A percentile compares a stretch with the other conserved stretches of the same genome.
phyloP scores from a whole-genome alignment of 805 yeast species.

The Cyberlindnera veronae region DNA sequence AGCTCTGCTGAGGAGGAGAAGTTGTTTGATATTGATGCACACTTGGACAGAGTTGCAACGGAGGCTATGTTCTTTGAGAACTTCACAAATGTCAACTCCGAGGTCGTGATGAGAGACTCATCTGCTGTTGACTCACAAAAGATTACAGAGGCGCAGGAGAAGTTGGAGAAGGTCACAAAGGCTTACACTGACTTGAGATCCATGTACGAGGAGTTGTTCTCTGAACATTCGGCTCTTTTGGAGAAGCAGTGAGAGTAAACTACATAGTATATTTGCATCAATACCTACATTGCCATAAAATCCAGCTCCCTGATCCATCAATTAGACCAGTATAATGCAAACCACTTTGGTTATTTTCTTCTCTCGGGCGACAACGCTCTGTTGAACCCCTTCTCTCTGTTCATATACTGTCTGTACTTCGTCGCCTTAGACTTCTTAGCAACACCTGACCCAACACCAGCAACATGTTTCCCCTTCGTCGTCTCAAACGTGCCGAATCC shows the following conservation, averaged over 20 bases:
- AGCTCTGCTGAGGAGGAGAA: conserved; percentile 23
- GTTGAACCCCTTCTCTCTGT: conserved; percentile 52
- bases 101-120: conserved; percentile 26
- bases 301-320: no score
- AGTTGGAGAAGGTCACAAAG: conserved; percentile 37
- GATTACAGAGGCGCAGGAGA: conserved; percentile 26
- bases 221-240: conserved; percentile 41
- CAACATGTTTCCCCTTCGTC: conserved; percentile 56
- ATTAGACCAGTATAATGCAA: not conserved
- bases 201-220: conserved; percentile 55
- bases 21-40: conserved; percentile 41
- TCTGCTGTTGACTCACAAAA: conserved; percentile 30
- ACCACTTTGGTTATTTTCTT: conserved; percentile 4
- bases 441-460: conserved; percentile 44
- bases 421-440: conserved; percentile 37
- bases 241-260: conserved; percentile 10
- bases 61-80: conserved; percentile 54
- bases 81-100: conserved; percentile 38
- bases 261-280: no score
- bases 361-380: conserved; percentile 50
- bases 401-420: conserved; percentile 58
- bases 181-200: conserved; percentile 58
- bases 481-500: conserved; percentile 55
- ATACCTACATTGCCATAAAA: no score
- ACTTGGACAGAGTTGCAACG: conserved; percentile 44